Evolutionary conservation across 2,329 filamentous ascomycete species (phyloP), one percentile per base, ranked within the genome.

Genomic region (Cladosporium cucumerinum): DNA sequence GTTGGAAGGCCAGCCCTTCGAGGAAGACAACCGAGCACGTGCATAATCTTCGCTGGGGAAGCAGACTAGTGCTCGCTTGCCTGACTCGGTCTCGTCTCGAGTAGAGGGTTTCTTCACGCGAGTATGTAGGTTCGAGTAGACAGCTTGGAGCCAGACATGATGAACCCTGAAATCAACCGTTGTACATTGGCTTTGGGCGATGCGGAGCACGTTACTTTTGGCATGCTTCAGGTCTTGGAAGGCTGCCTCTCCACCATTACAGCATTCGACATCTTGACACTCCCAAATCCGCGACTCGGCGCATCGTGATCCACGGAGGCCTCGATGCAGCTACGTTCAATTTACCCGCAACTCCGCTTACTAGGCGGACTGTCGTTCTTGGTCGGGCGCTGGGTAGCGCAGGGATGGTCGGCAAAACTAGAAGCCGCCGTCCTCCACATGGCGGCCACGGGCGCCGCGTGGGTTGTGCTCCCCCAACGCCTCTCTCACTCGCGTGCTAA

Each of bases 401-500:
- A 54, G 59, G 59, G 48, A 62, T 54, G 34, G 32, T 21, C 48
- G 59, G 46, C 48, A 49, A 28, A 21, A n/a, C 48, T 16, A 62
- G 39, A 60, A 12, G 28, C 32, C 55, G 34, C 48, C 59, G 54
- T 30, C 58, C 58, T 62, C 59, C 59, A 62, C 59, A 62, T 62
- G 59, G 59, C 58, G 48, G 46, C 49, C 49, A 52, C 21, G 58
- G 30, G 28, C 23, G 48, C 30, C 16, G 18, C 14, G n/a, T 52
- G 49, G 49, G 26, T 51, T 30, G 28, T 26, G 49, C 49, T 28
- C 49, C 48, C 58, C 59, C 59, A 62, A 62, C 59, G 49, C 59
- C 30, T 49, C 21, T 49, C 21, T 52, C 32, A 32, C 58, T 61
- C 46, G 58, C 43, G 58, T 36, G 43, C 49, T 48, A 10, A 25